phyloP scores from a whole-genome alignment of 1,284 basidiomycete genomes.

The Heterobasidion occidentale region DNA sequence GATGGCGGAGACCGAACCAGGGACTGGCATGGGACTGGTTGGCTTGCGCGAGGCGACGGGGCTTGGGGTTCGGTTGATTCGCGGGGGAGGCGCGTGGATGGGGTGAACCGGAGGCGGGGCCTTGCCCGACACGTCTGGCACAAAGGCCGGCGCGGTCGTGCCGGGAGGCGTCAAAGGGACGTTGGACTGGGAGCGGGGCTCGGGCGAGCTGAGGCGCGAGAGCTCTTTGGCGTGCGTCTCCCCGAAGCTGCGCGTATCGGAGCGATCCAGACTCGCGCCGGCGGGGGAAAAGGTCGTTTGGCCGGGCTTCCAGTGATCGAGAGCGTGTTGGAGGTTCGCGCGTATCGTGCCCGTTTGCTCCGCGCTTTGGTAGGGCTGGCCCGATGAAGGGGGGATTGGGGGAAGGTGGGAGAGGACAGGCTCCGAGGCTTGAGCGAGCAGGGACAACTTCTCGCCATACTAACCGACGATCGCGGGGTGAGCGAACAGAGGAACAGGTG shows the following conservation, averaged over 20 bases:
- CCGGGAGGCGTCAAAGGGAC: constrained; percentile 35
- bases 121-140: neutral
- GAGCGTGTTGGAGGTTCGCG: constrained; percentile 65
- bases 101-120: neutral
- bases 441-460: constrained; percentile 72
- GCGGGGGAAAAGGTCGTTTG: constrained; percentile 41
- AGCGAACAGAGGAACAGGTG: neutral
- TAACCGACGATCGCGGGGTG: constrained; percentile 16
- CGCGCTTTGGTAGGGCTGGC: constrained; percentile 40
- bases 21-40: constrained; percentile 12
- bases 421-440: constrained; percentile 61
- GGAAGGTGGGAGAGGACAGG: constrained; percentile 56
- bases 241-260: constrained; percentile 72
- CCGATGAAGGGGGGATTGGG: constrained; percentile 44
- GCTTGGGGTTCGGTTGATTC: neutral
- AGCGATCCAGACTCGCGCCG: constrained; percentile 50
- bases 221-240: constrained; percentile 73
- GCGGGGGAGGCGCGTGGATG: constrained; percentile 3
- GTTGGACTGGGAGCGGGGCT: constrained; percentile 15
- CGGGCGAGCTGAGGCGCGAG: constrained; percentile 38
- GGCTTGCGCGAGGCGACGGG: constrained; percentile 9
- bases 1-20: constrained; percentile 29
- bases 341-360: constrained; percentile 59
- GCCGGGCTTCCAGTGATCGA: constrained; percentile 70
- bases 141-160: constrained; percentile 9